Evolutionary conservation across 1,139 yeast species (phyloP).

Genomic region (Martiniozyma asiatica): DNA sequence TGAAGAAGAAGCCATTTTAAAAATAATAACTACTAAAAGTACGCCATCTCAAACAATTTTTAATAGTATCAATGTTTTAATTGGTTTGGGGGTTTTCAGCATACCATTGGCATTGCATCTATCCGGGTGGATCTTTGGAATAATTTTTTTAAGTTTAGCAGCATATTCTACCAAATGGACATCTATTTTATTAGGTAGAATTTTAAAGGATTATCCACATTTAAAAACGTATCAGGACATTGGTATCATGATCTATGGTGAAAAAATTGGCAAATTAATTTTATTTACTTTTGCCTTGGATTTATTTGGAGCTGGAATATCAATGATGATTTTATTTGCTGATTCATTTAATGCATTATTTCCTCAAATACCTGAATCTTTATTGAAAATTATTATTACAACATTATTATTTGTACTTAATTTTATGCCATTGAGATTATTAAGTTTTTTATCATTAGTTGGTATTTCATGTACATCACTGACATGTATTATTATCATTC

Average conservation of each 20-base stretch:
- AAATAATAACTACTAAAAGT: slow-evolving; percentile 56
- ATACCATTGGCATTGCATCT: slow-evolving; percentile 69
- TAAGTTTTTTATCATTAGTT: slow-evolving; percentile 59
- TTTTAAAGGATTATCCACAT: slow-evolving; percentile 64
- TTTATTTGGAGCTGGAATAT: slow-evolving; percentile 64
- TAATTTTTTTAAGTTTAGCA: slow-evolving; percentile 37
- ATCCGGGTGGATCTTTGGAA: slow-evolving; percentile 73
- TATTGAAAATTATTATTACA: slow-evolving; percentile 41
- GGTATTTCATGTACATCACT: slow-evolving; percentile 67
- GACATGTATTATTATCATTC: slow-evolving; percentile 43
- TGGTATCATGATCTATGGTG: slow-evolving; percentile 34
- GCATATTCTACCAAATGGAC: slow-evolving; percentile 58
- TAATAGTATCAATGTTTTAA: slow-evolving; percentile 73
- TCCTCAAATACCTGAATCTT: slow-evolving; percentile 34
- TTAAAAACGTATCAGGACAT: slow-evolving; percentile 81
- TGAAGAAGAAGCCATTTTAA: slow-evolving; percentile 4
- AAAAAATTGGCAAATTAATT: slow-evolving; percentile 25
- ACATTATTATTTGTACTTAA: slow-evolving; percentile 46
- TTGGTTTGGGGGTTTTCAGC: slow-evolving; percentile 80
- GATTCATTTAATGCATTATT: slow-evolving; percentile 66
- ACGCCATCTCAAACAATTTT: slow-evolving; percentile 83
- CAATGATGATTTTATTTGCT: slow-evolving; percentile 69
- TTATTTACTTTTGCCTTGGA: slow-evolving; percentile 30
- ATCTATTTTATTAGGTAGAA: slow-evolving; percentile 51
- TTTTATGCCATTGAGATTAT: slow-evolving; percentile 58